Percentiles rank a stretch among this genome's conserved stretches.
These are phyloP conservation scores for Spizellomyces punctatus DNA, from an alignment of 192 early-diverging fungal species.

Conservation along the genomic window DNA sequence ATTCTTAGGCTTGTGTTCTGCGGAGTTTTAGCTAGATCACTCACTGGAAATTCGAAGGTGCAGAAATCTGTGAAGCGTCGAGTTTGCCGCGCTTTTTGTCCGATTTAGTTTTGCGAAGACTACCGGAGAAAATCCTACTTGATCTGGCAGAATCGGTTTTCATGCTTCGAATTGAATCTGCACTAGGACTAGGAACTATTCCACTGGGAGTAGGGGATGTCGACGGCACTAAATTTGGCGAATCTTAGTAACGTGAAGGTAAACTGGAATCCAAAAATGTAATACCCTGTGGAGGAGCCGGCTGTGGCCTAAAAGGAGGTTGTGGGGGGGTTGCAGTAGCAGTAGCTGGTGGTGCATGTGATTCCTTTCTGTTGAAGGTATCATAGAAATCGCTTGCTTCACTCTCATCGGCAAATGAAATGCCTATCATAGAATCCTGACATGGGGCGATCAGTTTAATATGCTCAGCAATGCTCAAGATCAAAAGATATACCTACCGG, in stretches of 20 bases:
- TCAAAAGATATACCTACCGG: slow-evolving; percentile 28
- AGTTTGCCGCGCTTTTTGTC: slow-evolving; percentile 40
- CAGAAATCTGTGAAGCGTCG: slow-evolving; percentile 52
- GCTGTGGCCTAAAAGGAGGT: background rate
- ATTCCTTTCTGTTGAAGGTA: slow-evolving; percentile 15
- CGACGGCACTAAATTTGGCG: background rate
- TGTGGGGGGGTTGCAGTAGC: background rate
- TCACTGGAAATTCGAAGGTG: slow-evolving; percentile 50
- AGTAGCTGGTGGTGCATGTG: background rate
- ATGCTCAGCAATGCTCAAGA: background rate
- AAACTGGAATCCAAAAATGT: too few species aligned
- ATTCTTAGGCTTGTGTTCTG: background rate
- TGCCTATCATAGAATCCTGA: slow-evolving; percentile 38
- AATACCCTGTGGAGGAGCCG: too few species aligned
- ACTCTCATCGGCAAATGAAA: slow-evolving; percentile 55
- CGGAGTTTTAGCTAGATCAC: slow-evolving; percentile 1
- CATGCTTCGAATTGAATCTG: background rate
- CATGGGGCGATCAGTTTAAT: slow-evolving; percentile 16
- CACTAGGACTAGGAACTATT: slow-evolving; percentile 7
- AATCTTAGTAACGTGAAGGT: too few species aligned
- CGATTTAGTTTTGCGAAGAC: slow-evolving; percentile 21
- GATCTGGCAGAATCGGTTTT: background rate
- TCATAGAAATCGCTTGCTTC: slow-evolving; percentile 49
- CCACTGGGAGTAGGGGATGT: background rate
- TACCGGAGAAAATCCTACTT: background rate